Base-by-base conservation (phyloP, 306 rosid species). In the Notholithocarpus densiflorus region DNA sequence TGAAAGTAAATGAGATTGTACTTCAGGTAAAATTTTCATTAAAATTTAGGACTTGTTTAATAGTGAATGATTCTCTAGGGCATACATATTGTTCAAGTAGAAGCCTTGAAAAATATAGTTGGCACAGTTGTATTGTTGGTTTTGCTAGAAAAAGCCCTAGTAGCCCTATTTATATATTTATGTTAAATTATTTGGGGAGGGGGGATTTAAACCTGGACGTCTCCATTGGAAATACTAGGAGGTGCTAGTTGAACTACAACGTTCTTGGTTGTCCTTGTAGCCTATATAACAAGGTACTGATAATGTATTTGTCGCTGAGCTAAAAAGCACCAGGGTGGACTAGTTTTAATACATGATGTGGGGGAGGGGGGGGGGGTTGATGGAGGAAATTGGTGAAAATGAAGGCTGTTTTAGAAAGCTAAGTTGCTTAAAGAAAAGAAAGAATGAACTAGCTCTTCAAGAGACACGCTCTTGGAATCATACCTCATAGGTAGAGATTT, bases 1-100 rank as follows among this genome's bases (percentile, higher is more conserved):
- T 96, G 92, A 96, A 82, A 88, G 82, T 82, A 82, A 83, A 90
- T 81, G 99, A 96, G 93, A 90, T 83, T 84, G 96, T 96, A 71
- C 97, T 96, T 82, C 98, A 91, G 99, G 99, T 96, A 84, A 86
- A 62, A 18, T 68, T 60, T 76, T 77, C 62, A 54, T 59, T 74
- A 17, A 27, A 51, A 55, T 13, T 43, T 31, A 73, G 57, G 45
- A 40, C 62, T 56, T 29, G 18, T 8, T 45, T 3, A 48, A 48
- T 48, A 12, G 53, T 48, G 53, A 13, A 48, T 48, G 53, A 26
- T 51, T 31, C 40, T 51, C 23, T 71, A 8, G 55, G 48, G 68
- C 69, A 23, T 77, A 43, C 59, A 23, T 59, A 18, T n/a, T n/a
- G 65, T 14, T 23, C 65, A 59, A 23, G 14, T 59, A 59, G 65